Evolutionary conservation across 345 rosid species (phyloP).

Genomic region (Salix suchowensis): DNA sequence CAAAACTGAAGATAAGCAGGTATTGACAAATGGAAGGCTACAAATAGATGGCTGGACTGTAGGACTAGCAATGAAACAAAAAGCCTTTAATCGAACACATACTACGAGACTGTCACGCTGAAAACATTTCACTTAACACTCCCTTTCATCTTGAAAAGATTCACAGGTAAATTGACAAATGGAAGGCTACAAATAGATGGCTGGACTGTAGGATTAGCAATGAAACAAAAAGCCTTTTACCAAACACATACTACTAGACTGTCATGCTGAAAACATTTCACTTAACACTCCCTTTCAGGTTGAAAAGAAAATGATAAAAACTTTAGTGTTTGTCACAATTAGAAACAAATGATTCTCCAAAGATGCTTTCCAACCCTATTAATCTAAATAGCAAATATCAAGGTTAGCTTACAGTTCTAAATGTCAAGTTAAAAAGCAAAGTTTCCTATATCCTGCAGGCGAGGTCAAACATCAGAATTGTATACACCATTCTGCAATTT

Average conservation of each 20-base stretch:
- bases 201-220: background rate
- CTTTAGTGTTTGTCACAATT: background rate
- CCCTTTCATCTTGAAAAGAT: background rate
- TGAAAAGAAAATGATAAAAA: background rate
- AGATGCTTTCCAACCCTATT: background rate
- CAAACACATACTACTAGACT: background rate
- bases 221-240: background rate
- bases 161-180: background rate
- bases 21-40: background rate
- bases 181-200: background rate
- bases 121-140: background rate
- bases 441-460: background rate
- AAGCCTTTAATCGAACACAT: background rate
- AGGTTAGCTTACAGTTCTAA: background rate
- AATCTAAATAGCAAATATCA: background rate
- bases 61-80: background rate
- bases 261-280: background rate
- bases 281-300: background rate
- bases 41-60: background rate
- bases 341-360: background rate
- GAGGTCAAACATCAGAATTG: background rate
- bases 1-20: background rate
- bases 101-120: background rate
- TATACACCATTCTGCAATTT: background rate
- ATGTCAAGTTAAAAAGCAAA: background rate